phyloP scores from a whole-genome alignment of 176 grass and related monocot species.

The Oryza glumipatula region DNA sequence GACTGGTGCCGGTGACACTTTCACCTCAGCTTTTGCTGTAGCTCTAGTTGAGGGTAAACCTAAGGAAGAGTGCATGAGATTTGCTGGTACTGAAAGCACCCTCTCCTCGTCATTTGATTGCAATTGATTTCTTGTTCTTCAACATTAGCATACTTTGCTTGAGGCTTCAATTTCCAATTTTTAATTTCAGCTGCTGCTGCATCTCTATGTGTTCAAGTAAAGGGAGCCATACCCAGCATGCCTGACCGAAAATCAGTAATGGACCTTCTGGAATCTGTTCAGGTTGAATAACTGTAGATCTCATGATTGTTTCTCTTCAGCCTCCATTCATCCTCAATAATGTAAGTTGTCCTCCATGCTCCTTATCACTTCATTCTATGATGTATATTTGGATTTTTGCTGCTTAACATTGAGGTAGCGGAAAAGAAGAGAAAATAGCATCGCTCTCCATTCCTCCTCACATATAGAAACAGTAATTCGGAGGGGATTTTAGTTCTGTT shows the following conservation, averaged over 20 bases:
- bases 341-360: conserved; percentile 36
- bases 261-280: conserved; percentile 61
- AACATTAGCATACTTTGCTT: background rate
- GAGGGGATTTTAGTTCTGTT: background rate
- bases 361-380: background rate
- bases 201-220: conserved; percentile 81
- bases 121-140: conserved; percentile 2
- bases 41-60: conserved; percentile 84
- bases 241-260: conserved; percentile 74
- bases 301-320: background rate
- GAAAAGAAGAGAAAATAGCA: conserved; percentile 16
- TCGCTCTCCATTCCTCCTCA: background rate
- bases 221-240: conserved; percentile 96
- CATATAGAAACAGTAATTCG: conserved; percentile 21
- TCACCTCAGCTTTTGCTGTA: conserved; percentile 96
- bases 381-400: background rate
- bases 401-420: background rate
- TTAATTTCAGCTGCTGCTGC: conserved; percentile 81
- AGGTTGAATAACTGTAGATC: conserved; percentile 27
- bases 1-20: conserved; percentile 91
- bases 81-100: conserved; percentile 66
- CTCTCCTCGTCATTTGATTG: background rate
- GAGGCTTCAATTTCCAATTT: conserved; percentile 22
- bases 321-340: conserved; percentile 36
- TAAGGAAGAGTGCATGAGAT: conserved; percentile 83